Evolutionary conservation across 805 yeast species (phyloP).

Genomic region (Nakazawaea sp.): DNA sequence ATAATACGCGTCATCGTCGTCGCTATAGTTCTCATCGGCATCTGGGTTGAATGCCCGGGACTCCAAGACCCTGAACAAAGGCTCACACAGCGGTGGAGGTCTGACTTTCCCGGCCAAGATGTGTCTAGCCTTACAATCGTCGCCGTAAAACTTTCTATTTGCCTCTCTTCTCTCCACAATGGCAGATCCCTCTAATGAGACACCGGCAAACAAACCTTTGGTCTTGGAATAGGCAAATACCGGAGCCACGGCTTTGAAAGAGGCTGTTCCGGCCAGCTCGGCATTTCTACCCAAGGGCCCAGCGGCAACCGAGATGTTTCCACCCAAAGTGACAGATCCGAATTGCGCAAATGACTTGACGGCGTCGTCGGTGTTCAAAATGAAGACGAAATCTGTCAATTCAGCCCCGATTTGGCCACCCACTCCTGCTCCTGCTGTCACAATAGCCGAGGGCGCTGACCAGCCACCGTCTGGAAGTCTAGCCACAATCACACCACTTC

Average conservation of each 20-base stretch:
- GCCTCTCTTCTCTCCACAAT: constrained; percentile 97
- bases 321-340: constrained; percentile 93
- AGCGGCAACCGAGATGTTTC: constrained; percentile 91
- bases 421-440: constrained; percentile 97
- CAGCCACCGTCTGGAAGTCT: constrained; percentile 90
- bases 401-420: constrained; percentile 98
- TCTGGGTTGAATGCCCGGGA: constrained; percentile 72
- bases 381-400: constrained; percentile 91
- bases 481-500: constrained; percentile 93
- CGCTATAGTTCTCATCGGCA: constrained; percentile 41
- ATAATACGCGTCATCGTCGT: constrained; percentile 59
- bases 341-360: constrained; percentile 90
- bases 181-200: constrained; percentile 93
- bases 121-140: constrained; percentile 77
- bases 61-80: constrained; percentile 79
- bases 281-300: constrained; percentile 98
- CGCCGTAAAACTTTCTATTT: constrained; percentile 90
- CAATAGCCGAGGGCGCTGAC: constrained; percentile 97
- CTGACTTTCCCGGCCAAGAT: constrained; percentile 85
- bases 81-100: constrained; percentile 86
- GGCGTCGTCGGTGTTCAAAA: constrained; percentile 79
- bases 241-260: constrained; percentile 80
- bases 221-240: constrained; percentile 92
- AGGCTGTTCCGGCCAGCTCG: constrained; percentile 94
- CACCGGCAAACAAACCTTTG: constrained; percentile 96